Evolutionary conservation across 805 yeast species (phyloP).

Genomic region (Nakazawaea siamensis): DNA sequence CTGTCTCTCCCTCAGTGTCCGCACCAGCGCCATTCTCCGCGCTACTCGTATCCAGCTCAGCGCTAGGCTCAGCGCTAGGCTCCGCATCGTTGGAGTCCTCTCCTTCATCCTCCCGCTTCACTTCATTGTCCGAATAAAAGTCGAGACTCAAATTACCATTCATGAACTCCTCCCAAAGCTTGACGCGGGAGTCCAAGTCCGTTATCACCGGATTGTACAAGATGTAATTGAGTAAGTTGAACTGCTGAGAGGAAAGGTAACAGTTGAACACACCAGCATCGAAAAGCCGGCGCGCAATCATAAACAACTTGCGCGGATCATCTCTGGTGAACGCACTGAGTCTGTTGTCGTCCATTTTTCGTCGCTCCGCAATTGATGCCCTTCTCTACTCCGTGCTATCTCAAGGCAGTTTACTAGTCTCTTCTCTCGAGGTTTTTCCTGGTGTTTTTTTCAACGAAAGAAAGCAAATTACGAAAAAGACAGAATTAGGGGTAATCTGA

Average conservation of each 20-base stretch:
- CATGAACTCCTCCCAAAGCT: slow-evolving; percentile 39
- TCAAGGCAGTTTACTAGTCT: too few relatives aligned
- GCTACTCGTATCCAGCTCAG: slow-evolving; percentile 1
- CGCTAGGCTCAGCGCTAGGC: background rate
- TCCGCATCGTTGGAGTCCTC: background rate
- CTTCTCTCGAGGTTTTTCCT: too few relatives aligned
- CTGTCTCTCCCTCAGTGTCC: slow-evolving; percentile 10
- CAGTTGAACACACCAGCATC: slow-evolving; percentile 33
- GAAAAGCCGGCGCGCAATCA: slow-evolving; percentile 27
- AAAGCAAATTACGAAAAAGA: too few relatives aligned
- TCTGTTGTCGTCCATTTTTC: too few relatives aligned
- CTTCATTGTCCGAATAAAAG: slow-evolving; percentile 13
- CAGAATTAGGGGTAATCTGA: too few relatives aligned
- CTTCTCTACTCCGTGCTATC: too few relatives aligned
- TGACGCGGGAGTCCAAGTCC: slow-evolving; percentile 13
- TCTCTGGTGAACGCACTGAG: slow-evolving; percentile 13
- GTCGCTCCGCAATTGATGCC: too few relatives aligned
- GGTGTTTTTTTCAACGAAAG: too few relatives aligned
- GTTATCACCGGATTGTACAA: slow-evolving; percentile 24
- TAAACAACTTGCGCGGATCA: slow-evolving; percentile 21
- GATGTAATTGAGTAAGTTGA: slow-evolving; percentile 38
- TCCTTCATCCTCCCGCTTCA: background rate
- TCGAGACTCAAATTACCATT: slow-evolving; percentile 26
- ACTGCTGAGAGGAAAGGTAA: slow-evolving; percentile 48
- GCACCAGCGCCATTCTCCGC: too few relatives aligned